These are phyloP conservation scores for Thielaviopsis cerberus DNA, from an alignment of 2,329 filamentous ascomycete genomes.

Conservation along the genomic window DNA sequence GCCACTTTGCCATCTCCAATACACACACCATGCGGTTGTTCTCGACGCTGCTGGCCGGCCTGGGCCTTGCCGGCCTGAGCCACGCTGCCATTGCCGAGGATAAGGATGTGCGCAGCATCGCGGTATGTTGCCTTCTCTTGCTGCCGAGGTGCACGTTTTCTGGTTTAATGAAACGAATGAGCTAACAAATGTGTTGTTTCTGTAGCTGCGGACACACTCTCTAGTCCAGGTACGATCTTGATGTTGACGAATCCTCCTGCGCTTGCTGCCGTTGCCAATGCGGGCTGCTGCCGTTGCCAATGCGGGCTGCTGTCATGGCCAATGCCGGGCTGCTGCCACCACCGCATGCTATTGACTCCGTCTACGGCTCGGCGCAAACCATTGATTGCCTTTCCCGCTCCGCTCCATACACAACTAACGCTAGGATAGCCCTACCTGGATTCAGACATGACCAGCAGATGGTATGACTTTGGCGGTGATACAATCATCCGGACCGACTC, in stretches of 20 bases:
- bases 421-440: constrained; percentile 74
- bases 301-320: not conserved
- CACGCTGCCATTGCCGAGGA: constrained; percentile 8
- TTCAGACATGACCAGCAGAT: constrained; percentile 92
- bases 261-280: not conserved
- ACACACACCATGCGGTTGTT: constrained; percentile 9
- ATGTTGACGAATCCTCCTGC: not conserved
- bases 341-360: not conserved
- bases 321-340: not conserved
- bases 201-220: constrained; percentile 70
- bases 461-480: constrained; percentile 97
- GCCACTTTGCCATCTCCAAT: not conserved
- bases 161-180: not conserved
- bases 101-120: constrained; percentile 13
- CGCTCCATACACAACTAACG: constrained; percentile 10
- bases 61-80: constrained; percentile 7
- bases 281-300: not conserved
- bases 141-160: not conserved
- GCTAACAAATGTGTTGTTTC: constrained; percentile 11
- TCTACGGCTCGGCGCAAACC: not conserved
- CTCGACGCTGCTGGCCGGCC: constrained; percentile 11
- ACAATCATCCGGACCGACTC: constrained; percentile 60
- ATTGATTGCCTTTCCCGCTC: not conserved
- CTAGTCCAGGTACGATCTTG: constrained; percentile 48
- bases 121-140: constrained; percentile 10